Evolutionary conservation across 2,329 filamentous ascomycete species (phyloP).

Genomic region (Aureobasidium uvarum): DNA sequence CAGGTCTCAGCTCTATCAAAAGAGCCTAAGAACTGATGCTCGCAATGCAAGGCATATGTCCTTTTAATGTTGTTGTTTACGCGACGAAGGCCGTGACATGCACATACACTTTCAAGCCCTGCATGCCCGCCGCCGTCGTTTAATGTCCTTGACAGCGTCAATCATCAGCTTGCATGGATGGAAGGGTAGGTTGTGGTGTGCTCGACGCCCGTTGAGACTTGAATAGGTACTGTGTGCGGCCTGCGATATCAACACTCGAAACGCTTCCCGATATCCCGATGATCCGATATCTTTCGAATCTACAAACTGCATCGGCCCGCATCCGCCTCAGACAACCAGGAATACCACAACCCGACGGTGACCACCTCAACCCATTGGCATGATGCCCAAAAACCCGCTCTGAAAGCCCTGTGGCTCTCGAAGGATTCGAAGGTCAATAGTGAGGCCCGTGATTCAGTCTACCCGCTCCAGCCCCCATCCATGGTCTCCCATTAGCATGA

Average conservation of each 20-base stretch:
- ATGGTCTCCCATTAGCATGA: neutral
- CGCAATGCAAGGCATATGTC: slow-evolving; percentile 18
- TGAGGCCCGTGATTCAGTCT: neutral
- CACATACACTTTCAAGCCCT: neutral
- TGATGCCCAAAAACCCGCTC: slow-evolving; percentile 3
- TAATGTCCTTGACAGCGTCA: slow-evolving; percentile 13
- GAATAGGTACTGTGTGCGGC: neutral
- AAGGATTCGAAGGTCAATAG: slow-evolving; percentile 1
- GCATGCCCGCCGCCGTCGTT: slow-evolving; percentile 7
- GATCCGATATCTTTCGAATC: neutral
- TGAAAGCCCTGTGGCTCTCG: neutral
- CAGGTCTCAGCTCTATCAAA: neutral
- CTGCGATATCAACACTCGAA: slow-evolving; percentile 10
- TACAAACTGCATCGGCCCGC: slow-evolving; percentile 11
- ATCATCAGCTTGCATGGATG: slow-evolving; percentile 1
- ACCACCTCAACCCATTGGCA: neutral
- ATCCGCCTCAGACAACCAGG: slow-evolving; percentile 1
- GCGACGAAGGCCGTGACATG: slow-evolving; percentile 4
- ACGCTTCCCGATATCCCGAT: slow-evolving; percentile 1
- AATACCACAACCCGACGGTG: neutral
- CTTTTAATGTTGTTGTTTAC: neutral
- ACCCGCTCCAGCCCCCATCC: neutral
- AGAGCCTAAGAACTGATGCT: slow-evolving; percentile 2
- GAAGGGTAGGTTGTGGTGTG: neutral
- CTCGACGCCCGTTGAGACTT: neutral